Evolutionary conservation across 805 yeast species (phyloP), one percentile per base, ranked within the genome.

Genomic region (Sporopachydermia quercuum): DNA sequence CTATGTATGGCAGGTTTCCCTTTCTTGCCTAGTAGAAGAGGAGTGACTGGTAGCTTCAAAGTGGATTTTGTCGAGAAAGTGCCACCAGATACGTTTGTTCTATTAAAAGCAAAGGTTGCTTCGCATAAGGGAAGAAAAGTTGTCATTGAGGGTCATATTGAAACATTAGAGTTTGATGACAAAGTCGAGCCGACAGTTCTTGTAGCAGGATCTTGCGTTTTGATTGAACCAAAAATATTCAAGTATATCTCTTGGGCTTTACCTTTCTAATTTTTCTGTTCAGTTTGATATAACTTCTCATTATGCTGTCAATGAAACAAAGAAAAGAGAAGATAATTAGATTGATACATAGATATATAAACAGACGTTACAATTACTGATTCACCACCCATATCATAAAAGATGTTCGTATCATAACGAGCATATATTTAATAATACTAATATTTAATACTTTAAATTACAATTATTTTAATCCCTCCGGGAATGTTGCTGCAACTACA

Each of bases 1-100:
- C 60, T 89, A 18, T 84, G 95, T 50, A 66, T 75, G 36, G 81
- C 94, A 51, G 97, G 96, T 13, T 89, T 86, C 54, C 75, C 84
- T 3, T 61, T 69, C 18, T 62, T 89, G 8, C 97, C 97, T 1
- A 74, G 76, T 42, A 70, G 75, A 41, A 66, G 79, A 39, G 98
- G 97, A 11, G 95, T 91, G 16, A 89, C 98, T 0, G 98, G 95
- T 0, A 69, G 66, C 39, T 62, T 89, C 35, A 58, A 69, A 2
- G 63, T 89, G 5, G 65, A 79, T 39, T 89, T 84, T 56, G 42
- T 47, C 36, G 52, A 53, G 15, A 80, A 78, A 34, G 74, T 75
- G 1, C 67, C 66, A 2, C 78, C 86, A 0, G 71, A 74, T 43
- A 63, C 77, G 16, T 73, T 77, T 5, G 71, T 86, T 2, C 63